Percentiles rank a stretch among this genome's conserved stretches.
These are phyloP conservation scores for Rhynchosporium graminicola DNA, from an alignment of 2,329 filamentous ascomycete species.

Conservation along the genomic window DNA sequence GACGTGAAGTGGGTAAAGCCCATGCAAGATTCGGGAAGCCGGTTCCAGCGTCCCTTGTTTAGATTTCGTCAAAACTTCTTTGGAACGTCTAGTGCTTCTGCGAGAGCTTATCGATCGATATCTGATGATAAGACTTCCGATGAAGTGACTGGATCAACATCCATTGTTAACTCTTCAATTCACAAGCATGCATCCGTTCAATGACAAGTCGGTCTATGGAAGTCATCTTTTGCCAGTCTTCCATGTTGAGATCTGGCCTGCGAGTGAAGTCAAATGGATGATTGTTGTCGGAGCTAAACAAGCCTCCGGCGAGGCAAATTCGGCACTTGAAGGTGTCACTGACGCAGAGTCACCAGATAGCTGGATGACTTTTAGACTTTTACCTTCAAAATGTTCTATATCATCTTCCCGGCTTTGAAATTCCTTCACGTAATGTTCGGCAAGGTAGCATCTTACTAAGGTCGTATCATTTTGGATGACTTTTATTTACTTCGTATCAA, in stretches of 20 bases:
- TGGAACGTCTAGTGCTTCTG: background rate
- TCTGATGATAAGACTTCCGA: background rate
- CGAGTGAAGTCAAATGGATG: background rate
- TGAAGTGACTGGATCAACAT: background rate
- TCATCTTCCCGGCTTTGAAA: no score
- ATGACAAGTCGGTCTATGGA: no score
- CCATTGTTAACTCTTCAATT: background rate
- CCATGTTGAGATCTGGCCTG: background rate
- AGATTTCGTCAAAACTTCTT: conserved; percentile 3
- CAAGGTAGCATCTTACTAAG: no score
- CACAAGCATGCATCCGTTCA: no score
- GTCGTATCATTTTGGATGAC: no score
- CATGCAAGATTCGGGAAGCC: conserved; percentile 1
- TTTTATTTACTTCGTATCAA: background rate
- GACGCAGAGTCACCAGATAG: no score
- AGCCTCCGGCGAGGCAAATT: no score
- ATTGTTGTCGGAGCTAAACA: background rate
- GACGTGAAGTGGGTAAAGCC: conserved; percentile 5
- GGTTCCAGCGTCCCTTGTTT: background rate
- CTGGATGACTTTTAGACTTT: no score
- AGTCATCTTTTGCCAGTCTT: background rate
- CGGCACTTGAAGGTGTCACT: no score
- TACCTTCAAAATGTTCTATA: no score
- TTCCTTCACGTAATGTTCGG: no score
- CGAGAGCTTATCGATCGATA: background rate